Evolutionary conservation across 805 yeast genomes (phyloP).

Genomic region (Saturnispora sekii): DNA sequence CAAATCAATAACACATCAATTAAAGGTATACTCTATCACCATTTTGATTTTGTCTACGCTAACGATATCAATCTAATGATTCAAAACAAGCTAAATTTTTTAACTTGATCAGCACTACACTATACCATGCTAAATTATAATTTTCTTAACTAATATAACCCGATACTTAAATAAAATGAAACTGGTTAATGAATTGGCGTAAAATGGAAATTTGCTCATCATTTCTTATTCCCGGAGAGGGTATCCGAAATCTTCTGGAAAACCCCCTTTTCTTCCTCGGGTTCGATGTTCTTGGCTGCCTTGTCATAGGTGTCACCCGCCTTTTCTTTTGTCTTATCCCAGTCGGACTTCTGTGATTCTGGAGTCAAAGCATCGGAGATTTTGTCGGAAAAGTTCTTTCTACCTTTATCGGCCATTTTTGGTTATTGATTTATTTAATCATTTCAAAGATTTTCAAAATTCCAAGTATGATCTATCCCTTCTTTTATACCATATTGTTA

Average conservation of each 20-base stretch:
- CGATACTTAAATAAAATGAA: neutral
- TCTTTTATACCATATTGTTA: constrained; percentile 4
- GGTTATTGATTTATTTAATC: neutral
- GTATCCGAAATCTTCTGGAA: constrained; percentile 62
- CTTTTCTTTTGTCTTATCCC: constrained; percentile 61
- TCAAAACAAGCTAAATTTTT: neutral
- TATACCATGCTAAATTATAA: neutral
- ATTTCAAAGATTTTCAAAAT: neutral
- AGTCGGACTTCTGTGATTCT: constrained; percentile 53
- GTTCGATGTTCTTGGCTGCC: constrained; percentile 47
- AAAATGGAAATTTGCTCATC: neutral
- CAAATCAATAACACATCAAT: neutral
- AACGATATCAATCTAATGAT: neutral
- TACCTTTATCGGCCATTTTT: constrained; percentile 37
- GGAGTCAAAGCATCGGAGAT: constrained; percentile 60
- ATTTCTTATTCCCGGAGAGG: constrained; percentile 42
- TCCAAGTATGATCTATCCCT: neutral
- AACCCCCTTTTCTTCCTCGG: constrained; percentile 59
- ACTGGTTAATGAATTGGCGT: neutral
- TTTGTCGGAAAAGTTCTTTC: constrained; percentile 70
- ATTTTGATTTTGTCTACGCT: constrained; percentile 3
- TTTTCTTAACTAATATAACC: neutral
- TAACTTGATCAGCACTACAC: neutral
- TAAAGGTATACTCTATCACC: neutral
- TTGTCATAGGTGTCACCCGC: constrained; percentile 61